Conservation (phyloP, 108 stramenopile genomes). For the Cyclotella choctawhatcheeana region DNA sequence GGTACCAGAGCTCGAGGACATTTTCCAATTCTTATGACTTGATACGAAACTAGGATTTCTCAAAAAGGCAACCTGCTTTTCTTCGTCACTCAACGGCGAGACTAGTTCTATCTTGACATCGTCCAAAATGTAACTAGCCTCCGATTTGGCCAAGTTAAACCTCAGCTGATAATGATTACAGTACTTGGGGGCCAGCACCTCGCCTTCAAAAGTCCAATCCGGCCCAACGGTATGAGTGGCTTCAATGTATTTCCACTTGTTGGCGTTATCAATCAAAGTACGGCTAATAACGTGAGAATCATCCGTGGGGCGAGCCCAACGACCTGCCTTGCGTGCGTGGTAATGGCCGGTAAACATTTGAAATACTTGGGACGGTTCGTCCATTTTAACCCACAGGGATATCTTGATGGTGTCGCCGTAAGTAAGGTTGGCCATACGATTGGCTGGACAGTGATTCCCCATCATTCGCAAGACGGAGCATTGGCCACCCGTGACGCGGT, state of each 20-base stretch:
- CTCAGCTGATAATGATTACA: constrained; percentile 49
- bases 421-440: constrained; percentile 6
- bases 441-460: constrained; percentile 7
- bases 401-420: constrained; percentile 34
- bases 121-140: constrained; percentile 32
- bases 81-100: not conserved
- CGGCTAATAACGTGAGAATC: constrained; percentile 36
- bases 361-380: constrained; percentile 21
- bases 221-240: constrained; percentile 35
- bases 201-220: constrained; percentile 39
- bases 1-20: constrained; percentile 1
- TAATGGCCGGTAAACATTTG: constrained; percentile 39
- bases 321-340: constrained; percentile 17
- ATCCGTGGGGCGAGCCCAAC: constrained; percentile 30
- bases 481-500: constrained; percentile 20
- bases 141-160: constrained; percentile 18
- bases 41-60: constrained; percentile 33
- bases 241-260: constrained; percentile 35
- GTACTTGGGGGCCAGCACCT: constrained; percentile 13
- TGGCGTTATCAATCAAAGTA: constrained; percentile 17
- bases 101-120: constrained; percentile 33
- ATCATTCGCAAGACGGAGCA: constrained; percentile 37
- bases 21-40: constrained; percentile 28
- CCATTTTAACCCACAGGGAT: constrained; percentile 18
- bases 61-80: constrained; percentile 25